These are phyloP conservation scores for Erysimum cheiri DNA, from an alignment of 441 rosid species.

Conservation along the genomic window DNA sequence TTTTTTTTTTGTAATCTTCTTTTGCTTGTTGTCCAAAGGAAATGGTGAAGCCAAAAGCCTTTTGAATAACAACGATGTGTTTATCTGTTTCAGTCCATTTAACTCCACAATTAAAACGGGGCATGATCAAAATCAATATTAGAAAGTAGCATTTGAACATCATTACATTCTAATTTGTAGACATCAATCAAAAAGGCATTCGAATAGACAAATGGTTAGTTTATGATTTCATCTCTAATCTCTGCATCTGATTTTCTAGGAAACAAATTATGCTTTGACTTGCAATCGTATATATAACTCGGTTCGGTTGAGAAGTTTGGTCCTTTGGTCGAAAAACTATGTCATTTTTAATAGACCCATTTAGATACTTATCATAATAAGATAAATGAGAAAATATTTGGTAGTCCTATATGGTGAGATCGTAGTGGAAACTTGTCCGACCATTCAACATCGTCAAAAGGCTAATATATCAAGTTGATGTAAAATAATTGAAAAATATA, in stretches of 20 bases:
- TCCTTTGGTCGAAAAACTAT: background rate
- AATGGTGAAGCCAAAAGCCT: background rate
- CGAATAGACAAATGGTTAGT: too few relatives aligned
- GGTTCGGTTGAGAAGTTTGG: background rate
- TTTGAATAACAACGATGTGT: background rate
- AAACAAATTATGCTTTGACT: too few relatives aligned
- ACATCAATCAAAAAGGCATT: too few relatives aligned
- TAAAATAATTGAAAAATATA: constrained; percentile 2
- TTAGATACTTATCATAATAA: background rate
- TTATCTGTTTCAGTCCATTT: background rate
- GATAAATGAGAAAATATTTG: too few relatives aligned
- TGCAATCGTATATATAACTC: too few relatives aligned
- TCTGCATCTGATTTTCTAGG: too few relatives aligned
- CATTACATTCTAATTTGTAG: background rate
- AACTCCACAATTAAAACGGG: too few relatives aligned
- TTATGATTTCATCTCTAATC: too few relatives aligned
- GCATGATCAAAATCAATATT: too few relatives aligned
- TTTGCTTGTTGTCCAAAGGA: background rate
- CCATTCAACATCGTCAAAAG: constrained; percentile 32
- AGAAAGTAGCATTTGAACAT: background rate
- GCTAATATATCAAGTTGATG: constrained; percentile 15
- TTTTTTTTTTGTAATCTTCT: background rate
- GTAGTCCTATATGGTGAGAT: background rate
- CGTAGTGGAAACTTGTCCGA: constrained; percentile 1
- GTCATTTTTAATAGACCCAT: background rate